Evolutionary conservation across 1,284 basidiomycete species (phyloP), one percentile per base, ranked within the genome.

Genomic region (Apiotrichum siamense): DNA sequence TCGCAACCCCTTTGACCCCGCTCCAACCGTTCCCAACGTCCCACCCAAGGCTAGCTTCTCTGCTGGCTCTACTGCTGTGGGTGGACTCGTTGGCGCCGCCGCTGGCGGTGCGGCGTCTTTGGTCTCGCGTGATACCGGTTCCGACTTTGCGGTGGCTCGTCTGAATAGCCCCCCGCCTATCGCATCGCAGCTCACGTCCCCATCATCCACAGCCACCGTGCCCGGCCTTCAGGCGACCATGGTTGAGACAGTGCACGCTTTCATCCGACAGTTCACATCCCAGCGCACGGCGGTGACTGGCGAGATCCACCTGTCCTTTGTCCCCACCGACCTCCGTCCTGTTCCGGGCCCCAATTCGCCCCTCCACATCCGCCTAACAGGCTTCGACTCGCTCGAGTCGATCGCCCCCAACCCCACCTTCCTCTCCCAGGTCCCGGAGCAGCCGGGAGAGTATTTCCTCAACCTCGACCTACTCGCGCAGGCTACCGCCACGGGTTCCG

Each of bases 381-480:
- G 69, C 21, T 77, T 77, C 50, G 77, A 79, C 53, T 61, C 67
- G 33, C 62, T 79, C 23, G 78, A 79, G 36, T 78, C 79, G 55
- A 74, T 76, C 13, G 76, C 76, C 7, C 78, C 78, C 9, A 79
- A 80, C 59, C 75, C 78, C 24, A 70, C 70, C 3, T 78, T 75
- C 60, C 64, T 80, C 12, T 54, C 66, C 10, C 67, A 76, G 21
- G 63, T 77, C 0, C 65, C 70, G 4, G 73, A 72, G 20, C 54
- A 44, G 10, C 72, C 73, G 0, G 77, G 78, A 23, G 77, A 78
- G 54, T 80, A 77, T 57, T 62, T 70, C 42, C 61, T 80, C 36
- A 73, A 79, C 50, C 52, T 75, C 21, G 69, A 70, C 41, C 58
- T 72, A 12, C 58, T 77, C 7, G 60, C 70, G 1, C 48, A 52